A percentile compares a stretch with the other conserved stretches of the same genome.
These are phyloP conservation scores for Termitomyces sp. DNA, from an alignment of 768 basidiomycete genomes.

Conservation along the genomic window DNA sequence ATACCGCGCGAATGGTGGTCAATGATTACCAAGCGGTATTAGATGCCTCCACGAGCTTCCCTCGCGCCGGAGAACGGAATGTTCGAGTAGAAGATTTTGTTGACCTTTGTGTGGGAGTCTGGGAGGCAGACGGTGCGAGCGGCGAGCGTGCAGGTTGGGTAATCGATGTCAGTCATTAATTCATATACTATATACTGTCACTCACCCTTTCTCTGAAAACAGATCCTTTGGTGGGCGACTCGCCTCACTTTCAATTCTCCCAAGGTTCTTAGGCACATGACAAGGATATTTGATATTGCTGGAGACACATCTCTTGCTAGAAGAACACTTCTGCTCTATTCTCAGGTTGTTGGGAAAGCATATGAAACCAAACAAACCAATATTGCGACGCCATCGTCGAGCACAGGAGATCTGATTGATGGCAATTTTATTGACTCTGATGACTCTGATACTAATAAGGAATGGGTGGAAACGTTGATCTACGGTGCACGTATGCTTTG, in stretches of 20 bases:
- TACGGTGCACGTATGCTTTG: conserved; percentile 79
- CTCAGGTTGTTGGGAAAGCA: conserved; percentile 80
- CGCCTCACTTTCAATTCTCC: conserved; percentile 92
- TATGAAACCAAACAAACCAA: conserved; percentile 45
- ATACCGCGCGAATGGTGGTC: conserved; percentile 59
- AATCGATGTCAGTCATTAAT: conserved; percentile 57
- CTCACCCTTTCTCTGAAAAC: conserved; percentile 5
- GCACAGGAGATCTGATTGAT: conserved; percentile 3
- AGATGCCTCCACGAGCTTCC: conserved; percentile 67
- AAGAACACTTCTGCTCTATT: conserved; percentile 75
- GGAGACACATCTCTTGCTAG: conserved; percentile 61
- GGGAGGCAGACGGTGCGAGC: conserved; percentile 68
- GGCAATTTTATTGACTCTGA: conserved; percentile 26
- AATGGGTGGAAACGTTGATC: conserved; percentile 73
- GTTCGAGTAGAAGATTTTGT: conserved; percentile 77
- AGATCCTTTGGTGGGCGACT: conserved; percentile 94
- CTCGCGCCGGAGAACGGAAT: conserved; percentile 77
- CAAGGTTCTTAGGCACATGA: conserved; percentile 80
- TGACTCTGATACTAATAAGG: conserved; percentile 48
- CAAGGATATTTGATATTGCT: conserved; percentile 59
- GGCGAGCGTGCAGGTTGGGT: conserved; percentile 71
- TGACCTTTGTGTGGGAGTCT: conserved; percentile 73
- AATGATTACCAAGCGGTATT: conserved; percentile 70
- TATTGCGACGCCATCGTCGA: not conserved
- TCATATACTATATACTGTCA: not conserved